A percentile compares a stretch with the other conserved stretches of the same genome.
Conservation (phyloP, 805 yeast species). For the Pichia rugopelliculosa region DNA sequence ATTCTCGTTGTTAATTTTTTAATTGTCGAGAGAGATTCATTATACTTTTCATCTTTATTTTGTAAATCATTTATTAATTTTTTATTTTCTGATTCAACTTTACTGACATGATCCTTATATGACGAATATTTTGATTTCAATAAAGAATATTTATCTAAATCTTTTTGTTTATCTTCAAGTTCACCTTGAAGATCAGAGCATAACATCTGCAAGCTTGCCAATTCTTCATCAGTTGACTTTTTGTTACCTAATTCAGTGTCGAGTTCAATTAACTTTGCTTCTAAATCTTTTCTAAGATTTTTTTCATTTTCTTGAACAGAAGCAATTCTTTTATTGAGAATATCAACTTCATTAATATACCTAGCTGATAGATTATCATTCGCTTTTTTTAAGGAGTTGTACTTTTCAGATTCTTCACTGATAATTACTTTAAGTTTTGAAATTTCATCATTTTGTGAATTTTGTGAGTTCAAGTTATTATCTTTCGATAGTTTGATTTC, state of each 20-base stretch:
- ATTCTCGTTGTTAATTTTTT: not conserved
- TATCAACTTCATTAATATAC: not conserved
- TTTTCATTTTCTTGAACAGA: not conserved
- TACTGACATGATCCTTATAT: not conserved
- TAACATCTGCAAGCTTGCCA: constrained; percentile 3
- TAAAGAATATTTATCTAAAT: constrained; percentile 1
- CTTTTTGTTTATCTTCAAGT: not conserved
- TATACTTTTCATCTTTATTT: not conserved
- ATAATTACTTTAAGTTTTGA: not conserved
- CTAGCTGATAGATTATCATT: not conserved
- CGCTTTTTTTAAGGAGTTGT: not conserved
- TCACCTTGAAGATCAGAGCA: constrained; percentile 7
- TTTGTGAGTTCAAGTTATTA: not conserved
- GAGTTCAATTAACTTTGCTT: not conserved
- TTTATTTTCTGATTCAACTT: not conserved
- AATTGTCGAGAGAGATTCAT: not conserved
- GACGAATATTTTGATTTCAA: not conserved
- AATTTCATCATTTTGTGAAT: not conserved
- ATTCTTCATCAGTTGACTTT: constrained; percentile 2
- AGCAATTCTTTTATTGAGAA: not conserved
- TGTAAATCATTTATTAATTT: not conserved
- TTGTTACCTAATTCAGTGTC: not conserved
- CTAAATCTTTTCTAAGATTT: not conserved
- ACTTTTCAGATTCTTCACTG: not conserved
- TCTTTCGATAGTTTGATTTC: not conserved